These are phyloP conservation scores for Nicotiana attenuata DNA, from an alignment of 257 asterid genomes.

Conservation along the genomic window DNA sequence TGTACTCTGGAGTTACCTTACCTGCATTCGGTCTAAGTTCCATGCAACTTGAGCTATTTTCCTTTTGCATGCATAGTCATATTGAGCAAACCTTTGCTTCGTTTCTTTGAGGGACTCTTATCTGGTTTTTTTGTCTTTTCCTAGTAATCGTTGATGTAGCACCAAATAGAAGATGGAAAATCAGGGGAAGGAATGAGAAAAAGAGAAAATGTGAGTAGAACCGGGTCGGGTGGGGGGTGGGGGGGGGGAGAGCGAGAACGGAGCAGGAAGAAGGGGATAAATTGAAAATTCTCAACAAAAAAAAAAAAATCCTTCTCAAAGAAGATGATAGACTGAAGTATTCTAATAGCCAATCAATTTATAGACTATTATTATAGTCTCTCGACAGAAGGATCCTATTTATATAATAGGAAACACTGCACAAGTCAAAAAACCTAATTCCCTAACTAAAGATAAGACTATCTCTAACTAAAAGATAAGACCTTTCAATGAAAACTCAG, in stretches of 20 bases:
- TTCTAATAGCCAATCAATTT: not conserved
- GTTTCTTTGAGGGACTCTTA: not conserved
- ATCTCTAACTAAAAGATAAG: not conserved
- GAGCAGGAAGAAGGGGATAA: not conserved
- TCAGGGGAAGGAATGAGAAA: not conserved
- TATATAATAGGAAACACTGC: not conserved
- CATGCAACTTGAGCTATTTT: not conserved
- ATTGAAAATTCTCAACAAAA: too few relatives aligned
- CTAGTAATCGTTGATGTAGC: not conserved
- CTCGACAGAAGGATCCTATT: not conserved
- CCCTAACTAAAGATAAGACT: not conserved
- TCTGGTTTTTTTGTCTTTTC: not conserved
- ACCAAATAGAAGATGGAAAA: not conserved
- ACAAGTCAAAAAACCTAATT: not conserved
- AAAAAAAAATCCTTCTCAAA: too few relatives aligned
- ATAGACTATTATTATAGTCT: not conserved
- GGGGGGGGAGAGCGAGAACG: not conserved
- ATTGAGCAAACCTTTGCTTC: slow-evolving; percentile 2
- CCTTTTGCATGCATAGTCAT: not conserved
- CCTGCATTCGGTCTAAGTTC: not conserved
- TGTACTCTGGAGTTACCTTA: not conserved
- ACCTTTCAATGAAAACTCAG: not conserved
- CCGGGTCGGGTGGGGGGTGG: not conserved
- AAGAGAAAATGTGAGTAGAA: not conserved
- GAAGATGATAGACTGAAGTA: not conserved